Evolutionary conservation across 169 alveolate species (phyloP).

Genomic region (Theileria parva): DNA sequence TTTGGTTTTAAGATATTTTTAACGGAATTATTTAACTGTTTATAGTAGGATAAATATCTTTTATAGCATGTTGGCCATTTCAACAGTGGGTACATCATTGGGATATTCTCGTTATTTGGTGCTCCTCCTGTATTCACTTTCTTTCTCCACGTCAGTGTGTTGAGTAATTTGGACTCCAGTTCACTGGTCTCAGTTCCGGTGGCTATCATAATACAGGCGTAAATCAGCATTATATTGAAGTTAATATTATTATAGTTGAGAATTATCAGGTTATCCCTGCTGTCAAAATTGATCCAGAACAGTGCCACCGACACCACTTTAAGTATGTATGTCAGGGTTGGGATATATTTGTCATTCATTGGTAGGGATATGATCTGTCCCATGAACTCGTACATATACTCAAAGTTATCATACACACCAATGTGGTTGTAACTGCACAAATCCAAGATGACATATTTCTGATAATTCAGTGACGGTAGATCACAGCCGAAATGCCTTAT

Average conservation of each 20-base stretch:
- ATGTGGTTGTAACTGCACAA: conserved; percentile 53
- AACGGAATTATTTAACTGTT: conserved; percentile 27
- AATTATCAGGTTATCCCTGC: conserved; percentile 66
- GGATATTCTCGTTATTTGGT: not conserved
- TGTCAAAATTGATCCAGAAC: conserved; percentile 75
- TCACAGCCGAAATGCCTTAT: conserved; percentile 68
- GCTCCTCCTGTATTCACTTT: conserved; percentile 13
- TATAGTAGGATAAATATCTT: conserved; percentile 50
- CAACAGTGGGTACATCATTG: conserved; percentile 50
- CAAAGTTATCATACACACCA: conserved; percentile 64
- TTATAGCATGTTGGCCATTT: conserved; percentile 66
- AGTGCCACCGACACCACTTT: conserved; percentile 62
- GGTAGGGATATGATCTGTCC: conserved; percentile 69
- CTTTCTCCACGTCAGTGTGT: conserved; percentile 58
- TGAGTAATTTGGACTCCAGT: conserved; percentile 28
- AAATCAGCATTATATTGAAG: conserved; percentile 50
- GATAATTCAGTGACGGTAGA: conserved; percentile 65
- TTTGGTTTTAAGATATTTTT: not conserved
- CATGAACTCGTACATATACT: conserved; percentile 53
- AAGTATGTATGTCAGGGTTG: conserved; percentile 69
- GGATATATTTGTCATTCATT: conserved; percentile 71
- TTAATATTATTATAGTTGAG: conserved; percentile 64
- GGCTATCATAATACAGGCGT: conserved; percentile 45
- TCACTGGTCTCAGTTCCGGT: conserved; percentile 21
- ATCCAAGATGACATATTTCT: conserved; percentile 73